Evolutionary conservation across 176 grass and related monocot genomes (phyloP).

Genomic region (Hsuehochloa calcarea): DNA sequence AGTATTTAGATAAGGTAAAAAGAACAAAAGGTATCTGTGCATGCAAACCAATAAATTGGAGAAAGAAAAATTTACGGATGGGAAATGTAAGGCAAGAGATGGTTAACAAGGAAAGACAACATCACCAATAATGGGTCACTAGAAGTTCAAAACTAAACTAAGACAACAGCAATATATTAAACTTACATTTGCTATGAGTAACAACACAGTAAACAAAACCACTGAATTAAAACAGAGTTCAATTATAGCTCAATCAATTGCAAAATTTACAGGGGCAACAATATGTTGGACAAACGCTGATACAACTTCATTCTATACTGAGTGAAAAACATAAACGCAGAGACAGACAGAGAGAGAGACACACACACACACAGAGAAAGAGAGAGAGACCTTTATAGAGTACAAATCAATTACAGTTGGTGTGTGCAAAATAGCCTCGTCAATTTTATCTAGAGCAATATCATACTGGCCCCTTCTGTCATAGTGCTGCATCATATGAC

Average conservation of each 20-base stretch:
- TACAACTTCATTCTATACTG: not conserved
- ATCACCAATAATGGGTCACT: not conserved
- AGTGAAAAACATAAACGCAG: not conserved
- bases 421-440: conserved; percentile 89
- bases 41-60: not conserved
- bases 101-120: not conserved
- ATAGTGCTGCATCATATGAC: conserved; percentile 75
- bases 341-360: conserved; percentile 26
- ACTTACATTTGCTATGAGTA: not conserved
- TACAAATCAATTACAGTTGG: conserved; percentile 99
- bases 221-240: not conserved
- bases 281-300: not conserved
- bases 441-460: conserved; percentile 80
- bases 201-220: not conserved
- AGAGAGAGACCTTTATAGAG: conserved; percentile 73
- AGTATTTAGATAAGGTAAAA: not conserved
- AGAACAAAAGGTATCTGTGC: not conserved
- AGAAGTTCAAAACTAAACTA: not conserved
- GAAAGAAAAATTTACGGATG: not conserved
- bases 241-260: not conserved
- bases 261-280: not conserved
- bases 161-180: not conserved
- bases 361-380: not conserved
- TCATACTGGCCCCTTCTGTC: conserved; percentile 82
- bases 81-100: not conserved